Evolutionary conservation across 1,139 yeast species (phyloP), one percentile per base, ranked within the genome.

Genomic region (Torulaspora pretoriensis): DNA sequence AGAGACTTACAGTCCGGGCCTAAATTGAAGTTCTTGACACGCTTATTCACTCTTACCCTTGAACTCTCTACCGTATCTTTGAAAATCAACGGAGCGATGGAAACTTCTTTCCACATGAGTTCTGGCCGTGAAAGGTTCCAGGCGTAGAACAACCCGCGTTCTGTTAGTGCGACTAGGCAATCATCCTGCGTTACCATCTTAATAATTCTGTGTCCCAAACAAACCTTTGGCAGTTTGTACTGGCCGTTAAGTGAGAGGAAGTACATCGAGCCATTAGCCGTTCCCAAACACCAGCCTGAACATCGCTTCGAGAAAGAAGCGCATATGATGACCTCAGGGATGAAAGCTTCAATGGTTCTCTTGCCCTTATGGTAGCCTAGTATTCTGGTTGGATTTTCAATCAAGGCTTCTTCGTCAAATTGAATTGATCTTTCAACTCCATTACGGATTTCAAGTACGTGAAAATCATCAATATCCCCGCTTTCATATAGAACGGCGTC

Each of bases 331-430:
- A 72, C 72, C 42, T 74, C 74, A 2, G 80, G 77, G 10, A 78
- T 56, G 53, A 72, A 77, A 38, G 74, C 72, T 34, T 70, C 73
- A 59, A 80, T 73, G 3, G 68, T 56, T 4, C 70, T 50, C 41
- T 68, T 68, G 7, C 79, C 78, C 31, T 66, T 57, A 12, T 64
- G 57, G 25, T 72, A 65, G 2, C 75, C 73, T 2, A 70, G 52
- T 1, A 78, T 54, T 25, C 74, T 66, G 0, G 82, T 75, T 1
- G 81, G 82, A 44, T 75, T 78, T 25, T 72, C 75, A 4, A 58
- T 46, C 22, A 60, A 47, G 5, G 64, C 65, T 2, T 56, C 59
- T 7, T 49, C 53, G 41, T 65, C 64, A 46, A 57, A 60, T 46
- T 63, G 65, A 40, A 60, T 55, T 3, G 63, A 51, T 34, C 67